Evolutionary conservation across 768 basidiomycete genomes (phyloP).

Genomic region (Hemileccinum rubropunctum): DNA sequence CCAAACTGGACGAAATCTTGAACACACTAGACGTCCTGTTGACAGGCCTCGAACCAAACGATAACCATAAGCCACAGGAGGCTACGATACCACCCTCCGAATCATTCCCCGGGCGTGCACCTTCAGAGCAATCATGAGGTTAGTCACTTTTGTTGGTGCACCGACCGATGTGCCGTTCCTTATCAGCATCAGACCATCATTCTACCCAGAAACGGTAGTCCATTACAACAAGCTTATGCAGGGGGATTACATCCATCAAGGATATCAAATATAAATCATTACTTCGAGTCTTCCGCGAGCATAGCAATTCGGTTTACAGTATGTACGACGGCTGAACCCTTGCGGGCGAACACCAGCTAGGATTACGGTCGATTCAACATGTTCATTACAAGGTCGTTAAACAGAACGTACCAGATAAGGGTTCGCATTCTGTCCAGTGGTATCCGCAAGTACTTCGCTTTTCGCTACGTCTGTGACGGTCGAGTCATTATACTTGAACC

Average conservation of each 20-base stretch:
- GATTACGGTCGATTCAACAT: slow-evolving; percentile 5
- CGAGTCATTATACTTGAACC: slow-evolving; percentile 98
- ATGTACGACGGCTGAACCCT: slow-evolving; percentile 74
- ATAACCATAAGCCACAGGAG: slow-evolving; percentile 1
- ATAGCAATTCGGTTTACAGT: slow-evolving; percentile 67
- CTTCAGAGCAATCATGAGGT: slow-evolving; percentile 13
- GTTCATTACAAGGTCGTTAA: slow-evolving; percentile 1
- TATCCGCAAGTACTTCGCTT: slow-evolving; percentile 84
- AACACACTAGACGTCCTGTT: slow-evolving; percentile 56
- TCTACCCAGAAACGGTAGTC: slow-evolving; percentile 12
- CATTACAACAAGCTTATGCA: slow-evolving; percentile 6
- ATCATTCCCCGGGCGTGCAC: neutral
- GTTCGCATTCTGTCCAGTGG: slow-evolving; percentile 88
- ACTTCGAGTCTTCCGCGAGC: slow-evolving; percentile 25
- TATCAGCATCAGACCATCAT: slow-evolving; percentile 13
- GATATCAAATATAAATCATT: slow-evolving; percentile 30
- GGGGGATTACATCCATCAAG: slow-evolving; percentile 18
- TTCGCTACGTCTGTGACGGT: slow-evolving; percentile 74
- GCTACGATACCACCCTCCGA: neutral
- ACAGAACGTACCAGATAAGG: slow-evolving; percentile 72
- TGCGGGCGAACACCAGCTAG: slow-evolving; percentile 81
- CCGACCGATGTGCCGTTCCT: neutral
- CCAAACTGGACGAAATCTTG: slow-evolving; percentile 59
- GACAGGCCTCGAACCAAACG: slow-evolving; percentile 36
- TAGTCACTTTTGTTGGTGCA: neutral